Evolutionary conservation across 306 rosid species (phyloP), one percentile per base, ranked within the genome.

Genomic region (Macrotyloma uniflorum): DNA sequence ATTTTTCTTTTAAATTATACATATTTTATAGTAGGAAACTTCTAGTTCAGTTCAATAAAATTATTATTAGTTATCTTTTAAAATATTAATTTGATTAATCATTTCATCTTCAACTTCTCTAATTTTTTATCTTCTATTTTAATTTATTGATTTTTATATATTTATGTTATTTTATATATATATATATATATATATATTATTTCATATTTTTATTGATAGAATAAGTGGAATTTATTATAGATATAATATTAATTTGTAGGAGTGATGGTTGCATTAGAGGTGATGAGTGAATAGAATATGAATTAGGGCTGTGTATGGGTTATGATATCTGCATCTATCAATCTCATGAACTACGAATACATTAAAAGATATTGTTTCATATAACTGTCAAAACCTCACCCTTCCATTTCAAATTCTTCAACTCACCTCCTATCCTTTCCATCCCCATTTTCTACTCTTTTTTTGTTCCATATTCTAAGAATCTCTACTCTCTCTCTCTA

Each of bases 391-490:
- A 72, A 73, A 82, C 71, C 82, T 85, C 85, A 77, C 85, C 74
- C 77, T 67, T 72, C 77, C 77, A 64, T 84, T 63, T 80, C 51
- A 71, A 80, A 63, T 68, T 75, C 61, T 75, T 64, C 51, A 77
- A 72, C 67, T 72, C 85, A 84, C 77, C 65, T 76, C 72, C 66
- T 23, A 84, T 72, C 81, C 55, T 74, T 74, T 9, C 64, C 75
- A 68, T 68, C 50, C 50, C 63, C 58, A 69, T 75, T 62, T 50
- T 69, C 22, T 67, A 11, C 66, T 50, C 50, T 47, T 68, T 83
- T 61, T 62, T 43, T 67, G 51, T 69, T 63, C 64, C n/a, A 61
- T 32, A 43, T 79, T 55, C 40, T 53, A 5, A 19, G 66, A 73
- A 83, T 54, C 70, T 54, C 64, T 22, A 20, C 70, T 33, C 5